These are phyloP conservation scores for Tuber melanosporum DNA, from an alignment of 495 filamentous ascomycete species.

Conservation along the genomic window DNA sequence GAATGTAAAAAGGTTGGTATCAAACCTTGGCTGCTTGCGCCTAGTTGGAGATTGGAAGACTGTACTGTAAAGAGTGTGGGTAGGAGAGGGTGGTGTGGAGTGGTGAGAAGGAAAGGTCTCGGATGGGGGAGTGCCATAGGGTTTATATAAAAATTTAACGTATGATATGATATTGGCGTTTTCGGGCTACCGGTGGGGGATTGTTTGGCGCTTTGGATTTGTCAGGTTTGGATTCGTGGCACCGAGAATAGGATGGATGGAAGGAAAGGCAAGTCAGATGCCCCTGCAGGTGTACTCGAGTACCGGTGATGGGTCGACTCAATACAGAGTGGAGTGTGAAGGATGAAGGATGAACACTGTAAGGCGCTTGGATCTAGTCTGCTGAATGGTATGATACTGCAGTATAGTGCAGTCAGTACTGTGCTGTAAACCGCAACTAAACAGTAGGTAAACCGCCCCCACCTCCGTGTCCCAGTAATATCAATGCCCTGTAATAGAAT, in stretches of 20 bases:
- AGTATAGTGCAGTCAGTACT: not conserved
- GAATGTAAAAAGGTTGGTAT: not conserved
- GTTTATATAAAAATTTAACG: not conserved
- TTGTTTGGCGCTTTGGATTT: not conserved
- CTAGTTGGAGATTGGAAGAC: not conserved
- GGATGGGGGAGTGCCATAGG: not conserved
- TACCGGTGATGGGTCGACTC: not conserved
- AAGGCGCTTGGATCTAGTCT: not conserved
- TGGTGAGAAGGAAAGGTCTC: not conserved
- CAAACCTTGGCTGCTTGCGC: not conserved
- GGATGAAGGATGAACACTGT: not conserved
- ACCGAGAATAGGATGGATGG: not conserved
- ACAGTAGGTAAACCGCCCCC: not conserved
- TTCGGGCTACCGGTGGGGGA: not conserved
- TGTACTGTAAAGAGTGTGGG: not conserved
- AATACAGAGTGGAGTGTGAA: not conserved
- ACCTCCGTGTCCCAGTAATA: not conserved
- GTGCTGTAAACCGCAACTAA: not conserved
- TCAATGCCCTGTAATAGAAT: not conserved
- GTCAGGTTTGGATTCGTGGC: not conserved
- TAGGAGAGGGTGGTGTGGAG: not conserved
- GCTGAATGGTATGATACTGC: not conserved
- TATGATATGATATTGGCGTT: not conserved
- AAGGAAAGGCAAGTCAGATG: not conserved
- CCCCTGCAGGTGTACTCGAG: not conserved